Evolutionary conservation across 2,329 filamentous ascomycete species (phyloP), one percentile per base, ranked within the genome.

Genomic region (Coleophoma crateriformis): DNA sequence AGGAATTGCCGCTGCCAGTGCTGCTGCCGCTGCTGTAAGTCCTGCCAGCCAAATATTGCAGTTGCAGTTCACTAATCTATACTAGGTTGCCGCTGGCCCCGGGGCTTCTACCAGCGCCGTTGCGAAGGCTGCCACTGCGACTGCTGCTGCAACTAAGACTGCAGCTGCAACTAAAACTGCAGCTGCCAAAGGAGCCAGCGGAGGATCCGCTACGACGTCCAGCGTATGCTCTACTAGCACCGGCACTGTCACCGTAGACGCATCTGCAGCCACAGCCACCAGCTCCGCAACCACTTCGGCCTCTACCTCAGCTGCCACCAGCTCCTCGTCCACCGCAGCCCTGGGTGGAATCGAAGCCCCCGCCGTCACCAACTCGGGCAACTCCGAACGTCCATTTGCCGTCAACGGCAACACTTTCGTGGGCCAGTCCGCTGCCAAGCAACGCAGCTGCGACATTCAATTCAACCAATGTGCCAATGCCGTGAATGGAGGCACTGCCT

Each of bases 401-500:
- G 78, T 82, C 52, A 75, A 77, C 57, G 77, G 76, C 45, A 71
- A 73, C 67, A 81, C 70, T 32, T 85, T 86, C 61, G 74, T 75
- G 27, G 77, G 76, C 61, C 63, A 78, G 57, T 64, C 63, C 2
- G 76, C 74, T 11, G 83, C 83, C 7, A 65, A 75, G 35, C 75
- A 83, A 63, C 72, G 83, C 41, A 73, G 77, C 41, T 86, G 82
- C 60, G 76, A 82, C 59, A 75, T 83, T 51, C 82, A 85, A 67
- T 77, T 81, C 66, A 85, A 84, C 59, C 66, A 62, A 2, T 87
- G 83, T 59, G 72, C 76, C 5, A 66, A 82, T 58, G 73, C 74
- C 32, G 76, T 78, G 46, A 85, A 84, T 60, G 58, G 67, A 5
- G 77, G 78, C 13, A 55, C 33, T 2, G 52, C 55, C 3, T 34